Percentiles rank a stretch among this genome's conserved stretches.
These are phyloP conservation scores for Dictyostelium intermedium DNA, from an alignment of 78 protist species.

Conservation along the genomic window DNA sequence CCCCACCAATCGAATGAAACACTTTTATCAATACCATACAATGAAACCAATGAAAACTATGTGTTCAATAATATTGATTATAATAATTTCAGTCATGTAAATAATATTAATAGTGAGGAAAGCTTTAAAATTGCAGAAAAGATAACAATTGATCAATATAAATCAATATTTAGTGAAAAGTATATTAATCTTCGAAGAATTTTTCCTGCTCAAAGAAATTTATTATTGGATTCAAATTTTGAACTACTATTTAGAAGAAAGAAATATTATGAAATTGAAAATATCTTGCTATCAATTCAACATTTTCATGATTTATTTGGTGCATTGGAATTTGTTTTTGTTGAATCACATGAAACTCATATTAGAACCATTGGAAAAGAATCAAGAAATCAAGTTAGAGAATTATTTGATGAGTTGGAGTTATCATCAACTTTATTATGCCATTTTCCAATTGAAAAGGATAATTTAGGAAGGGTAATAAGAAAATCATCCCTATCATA, in stretches of 20 bases:
- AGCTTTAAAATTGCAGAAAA: not conserved
- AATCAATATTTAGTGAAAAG: not conserved
- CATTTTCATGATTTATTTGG: conserved; percentile 8
- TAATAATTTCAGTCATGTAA: not conserved
- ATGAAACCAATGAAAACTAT: not conserved
- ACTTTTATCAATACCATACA: not conserved
- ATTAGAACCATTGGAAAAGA: not conserved
- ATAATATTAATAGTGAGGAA: not conserved
- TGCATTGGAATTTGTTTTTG: not conserved
- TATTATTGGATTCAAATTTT: not conserved
- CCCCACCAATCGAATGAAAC: not conserved
- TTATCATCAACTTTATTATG: not conserved
- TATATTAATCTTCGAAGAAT: not conserved
- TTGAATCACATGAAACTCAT: not conserved
- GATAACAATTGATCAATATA: not conserved
- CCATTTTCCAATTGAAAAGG: not conserved
- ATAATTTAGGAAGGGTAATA: not conserved
- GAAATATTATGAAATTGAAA: not conserved
- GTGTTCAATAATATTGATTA: not conserved
- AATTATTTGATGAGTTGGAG: not conserved
- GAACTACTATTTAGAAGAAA: not conserved
- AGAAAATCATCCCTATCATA: not conserved
- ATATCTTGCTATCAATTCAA: not conserved
- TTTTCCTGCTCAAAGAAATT: conserved; percentile 11
- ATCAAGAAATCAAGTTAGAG: not conserved